Evolutionary conservation across 2,329 filamentous ascomycete genomes (phyloP).

Genomic region (Metarhizium robertsii): DNA sequence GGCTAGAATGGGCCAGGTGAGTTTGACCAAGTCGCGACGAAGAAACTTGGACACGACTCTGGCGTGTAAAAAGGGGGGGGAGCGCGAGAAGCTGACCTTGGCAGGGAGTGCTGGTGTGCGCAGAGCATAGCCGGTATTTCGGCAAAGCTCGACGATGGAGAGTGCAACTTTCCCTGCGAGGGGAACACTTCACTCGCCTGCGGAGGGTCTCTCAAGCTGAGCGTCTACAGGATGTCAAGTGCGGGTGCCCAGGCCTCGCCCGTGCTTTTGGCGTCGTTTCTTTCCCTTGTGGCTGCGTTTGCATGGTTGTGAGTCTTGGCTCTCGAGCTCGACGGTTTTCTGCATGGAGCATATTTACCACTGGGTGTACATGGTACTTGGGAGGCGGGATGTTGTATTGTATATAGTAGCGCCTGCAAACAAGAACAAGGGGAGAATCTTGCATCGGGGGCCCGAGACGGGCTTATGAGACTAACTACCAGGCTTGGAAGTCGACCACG

Average conservation of each 20-base stretch:
- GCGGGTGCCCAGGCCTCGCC: background rate
- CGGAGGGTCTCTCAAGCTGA: slow-evolving; percentile 41
- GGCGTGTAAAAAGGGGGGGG: background rate
- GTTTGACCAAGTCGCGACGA: slow-evolving; percentile 4
- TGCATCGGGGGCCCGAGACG: no score
- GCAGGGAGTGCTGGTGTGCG: slow-evolving; percentile 52
- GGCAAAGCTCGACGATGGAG: slow-evolving; percentile 32
- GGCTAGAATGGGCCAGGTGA: slow-evolving; percentile 43
- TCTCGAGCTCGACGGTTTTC: background rate
- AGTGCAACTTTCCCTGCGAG: slow-evolving; percentile 43
- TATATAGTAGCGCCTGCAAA: no score
- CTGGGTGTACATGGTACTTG: background rate
- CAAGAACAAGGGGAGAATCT: no score
- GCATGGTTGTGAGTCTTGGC: background rate
- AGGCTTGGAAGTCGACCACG: no score
- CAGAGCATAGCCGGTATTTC: slow-evolving; percentile 37
- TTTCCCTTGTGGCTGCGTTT: background rate
- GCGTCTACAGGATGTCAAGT: slow-evolving; percentile 28
- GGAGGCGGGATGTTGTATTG: no score
- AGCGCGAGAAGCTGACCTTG: background rate
- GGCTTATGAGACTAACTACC: no score
- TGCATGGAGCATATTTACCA: background rate
- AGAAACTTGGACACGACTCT: background rate
- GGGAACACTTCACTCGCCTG: slow-evolving; percentile 43
- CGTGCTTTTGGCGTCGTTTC: background rate